Conservation (phyloP, 2,329 filamentous ascomycete species). For the Colletotrichum chrysophilum region DNA sequence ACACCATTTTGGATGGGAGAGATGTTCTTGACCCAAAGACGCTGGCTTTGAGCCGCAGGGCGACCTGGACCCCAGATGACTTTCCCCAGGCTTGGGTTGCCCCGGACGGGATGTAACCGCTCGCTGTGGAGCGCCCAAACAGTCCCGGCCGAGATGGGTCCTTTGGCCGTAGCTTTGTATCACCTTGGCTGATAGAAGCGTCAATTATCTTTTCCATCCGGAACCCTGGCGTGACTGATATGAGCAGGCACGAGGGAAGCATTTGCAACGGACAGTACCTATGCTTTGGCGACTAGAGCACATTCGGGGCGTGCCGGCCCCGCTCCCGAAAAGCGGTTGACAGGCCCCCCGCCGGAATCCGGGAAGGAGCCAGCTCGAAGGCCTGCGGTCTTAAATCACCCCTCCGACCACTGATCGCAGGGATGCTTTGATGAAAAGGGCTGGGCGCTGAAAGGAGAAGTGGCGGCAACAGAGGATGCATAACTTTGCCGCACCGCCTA, state of each 20-base stretch:
- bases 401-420: not conserved
- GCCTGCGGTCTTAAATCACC: not conserved
- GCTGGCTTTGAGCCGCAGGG: not conserved
- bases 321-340: not conserved
- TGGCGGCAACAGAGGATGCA: not conserved
- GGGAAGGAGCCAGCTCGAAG: not conserved
- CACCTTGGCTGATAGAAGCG: not conserved
- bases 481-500: not conserved
- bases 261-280: not conserved
- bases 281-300: not conserved
- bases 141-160: not conserved
- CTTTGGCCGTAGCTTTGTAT: not conserved
- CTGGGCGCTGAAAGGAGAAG: not conserved
- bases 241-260: not conserved
- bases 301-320: not conserved
- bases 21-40: not conserved
- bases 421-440: not conserved
- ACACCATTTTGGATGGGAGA: not conserved
- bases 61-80: not conserved
- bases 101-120: not conserved
- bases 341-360: not conserved
- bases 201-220: not conserved
- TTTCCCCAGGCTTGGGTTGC: not conserved
- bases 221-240: not conserved
- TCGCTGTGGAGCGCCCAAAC: not conserved